Conservation (phyloP, 2,329 filamentous ascomycete genomes). For the Hypoxylon sp. region DNA sequence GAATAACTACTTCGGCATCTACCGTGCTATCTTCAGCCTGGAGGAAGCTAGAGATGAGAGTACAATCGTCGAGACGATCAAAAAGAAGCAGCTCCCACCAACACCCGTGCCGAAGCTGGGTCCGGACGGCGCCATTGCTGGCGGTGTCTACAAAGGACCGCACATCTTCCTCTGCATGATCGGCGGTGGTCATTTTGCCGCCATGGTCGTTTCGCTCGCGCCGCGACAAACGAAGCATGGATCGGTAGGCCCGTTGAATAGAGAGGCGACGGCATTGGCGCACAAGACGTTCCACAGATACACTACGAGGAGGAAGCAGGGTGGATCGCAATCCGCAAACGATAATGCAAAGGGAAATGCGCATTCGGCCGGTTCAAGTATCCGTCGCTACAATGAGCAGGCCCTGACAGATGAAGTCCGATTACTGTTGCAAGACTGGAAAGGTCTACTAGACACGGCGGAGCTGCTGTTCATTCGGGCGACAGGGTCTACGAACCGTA, state of each 20-base stretch:
- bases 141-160: constrained; percentile 75
- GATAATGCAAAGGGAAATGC: constrained; percentile 95
- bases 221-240: constrained; percentile 81
- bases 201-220: constrained; percentile 91
- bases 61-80: constrained; percentile 76
- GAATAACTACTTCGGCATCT: constrained; percentile 87
- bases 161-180: constrained; percentile 99
- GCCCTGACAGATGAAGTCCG: constrained; percentile 92
- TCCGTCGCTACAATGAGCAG: constrained; percentile 94
- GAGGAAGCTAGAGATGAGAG: constrained; percentile 76
- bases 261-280: constrained; percentile 88
- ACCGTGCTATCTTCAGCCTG: constrained; percentile 83
- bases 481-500: constrained; percentile 86
- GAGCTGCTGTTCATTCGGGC: constrained; percentile 91
- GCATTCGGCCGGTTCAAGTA: constrained; percentile 90
- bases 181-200: constrained; percentile 96
- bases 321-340: constrained; percentile 93
- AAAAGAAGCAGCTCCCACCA: constrained; percentile 82
- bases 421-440: constrained; percentile 86
- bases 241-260: constrained; percentile 78
- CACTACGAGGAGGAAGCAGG: constrained; percentile 95
- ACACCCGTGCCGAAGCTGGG: constrained; percentile 67
- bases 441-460: constrained; percentile 83
- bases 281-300: constrained; percentile 99
- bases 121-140: constrained; percentile 71